Conservation (phyloP, 306 rosid genomes). For the Carpinus viminea region DNA sequence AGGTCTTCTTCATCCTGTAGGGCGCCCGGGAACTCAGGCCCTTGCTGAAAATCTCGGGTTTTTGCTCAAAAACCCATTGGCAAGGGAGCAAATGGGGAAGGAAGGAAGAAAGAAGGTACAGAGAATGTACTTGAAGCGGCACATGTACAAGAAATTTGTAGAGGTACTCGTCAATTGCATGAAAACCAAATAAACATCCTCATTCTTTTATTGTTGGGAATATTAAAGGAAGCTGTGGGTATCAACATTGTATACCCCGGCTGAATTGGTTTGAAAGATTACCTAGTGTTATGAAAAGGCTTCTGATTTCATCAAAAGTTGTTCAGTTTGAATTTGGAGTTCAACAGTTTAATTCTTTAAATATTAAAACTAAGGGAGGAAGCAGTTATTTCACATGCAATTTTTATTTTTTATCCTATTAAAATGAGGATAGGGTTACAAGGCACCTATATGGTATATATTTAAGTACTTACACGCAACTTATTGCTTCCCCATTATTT, state of each 20-base stretch:
- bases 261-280: conserved; percentile 21
- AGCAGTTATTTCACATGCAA: too few relatives aligned
- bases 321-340: background rate
- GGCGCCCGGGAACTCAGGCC: conserved; percentile 50
- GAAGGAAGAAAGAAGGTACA: conserved; percentile 75
- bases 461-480: too few relatives aligned
- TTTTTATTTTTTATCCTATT: too few relatives aligned
- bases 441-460: too few relatives aligned
- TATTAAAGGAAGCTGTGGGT: conserved; percentile 21
- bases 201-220: conserved; percentile 45
- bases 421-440: too few relatives aligned
- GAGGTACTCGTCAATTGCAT: conserved; percentile 73
- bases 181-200: conserved; percentile 53
- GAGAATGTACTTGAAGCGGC: conserved; percentile 75
- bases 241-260: background rate
- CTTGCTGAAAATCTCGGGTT: conserved; percentile 63
- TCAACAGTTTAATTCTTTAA: too few relatives aligned
- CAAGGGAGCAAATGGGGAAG: conserved; percentile 70
- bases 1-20: conserved; percentile 79
- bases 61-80: conserved; percentile 56
- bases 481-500: too few relatives aligned
- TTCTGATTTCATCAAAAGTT: background rate
- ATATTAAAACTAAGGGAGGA: too few relatives aligned
- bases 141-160: conserved; percentile 76
- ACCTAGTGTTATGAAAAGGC: background rate